Evolutionary conservation across 176 grass and related monocot genomes (phyloP), one percentile per base, ranked within the genome.

Genomic region (Aegilops longissima): DNA sequence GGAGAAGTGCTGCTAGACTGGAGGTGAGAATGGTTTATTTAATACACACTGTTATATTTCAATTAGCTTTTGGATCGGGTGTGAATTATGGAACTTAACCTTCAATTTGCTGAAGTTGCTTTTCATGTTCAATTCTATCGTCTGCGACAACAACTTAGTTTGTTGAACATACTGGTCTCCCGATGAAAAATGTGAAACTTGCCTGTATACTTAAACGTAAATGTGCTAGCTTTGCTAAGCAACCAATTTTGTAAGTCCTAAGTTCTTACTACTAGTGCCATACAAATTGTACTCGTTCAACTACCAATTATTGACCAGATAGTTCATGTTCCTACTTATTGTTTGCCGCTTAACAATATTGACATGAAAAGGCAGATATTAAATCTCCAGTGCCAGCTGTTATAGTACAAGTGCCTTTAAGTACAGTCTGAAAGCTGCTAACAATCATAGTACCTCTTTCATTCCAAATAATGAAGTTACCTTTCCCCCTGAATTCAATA

Each of bases 1-100:
- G 64, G 7, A 82, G 90, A 71, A 82, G 59, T 78, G 64, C 86
- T 73, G 64, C 86, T 44, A 85, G 90, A 77, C 66, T 91, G 39
- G 86, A 91, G 78, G 86, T 88, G 52, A 88, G 90, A 80, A 29
- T 82, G 76, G 18, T 31, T 77, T 87, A 3, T 21, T 17, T 70
- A 87, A 10, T 31, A 9, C 12, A 24, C 31, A 10, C 12, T 39
- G 9, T 61, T 63, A 21, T 54, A 17, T 58, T 40, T 20, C 5
- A n/a, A 34, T 59, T 12, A 21, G 13, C 58, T 61, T 86, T 12
- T 72, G 6, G 9, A 36, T 68, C 21, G 0, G 27, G 5, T 40
- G 34, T 27, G 6, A 56, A 56, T 54, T 40, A 51, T 70, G 35
- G 5, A 45, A 80, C 35, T 16, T 75, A 58, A 24, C 66, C 9